Percentiles rank a stretch among this genome's conserved stretches.
These are phyloP conservation scores for Melampsora larici-populina DNA, from an alignment of 1,284 basidiomycete species.

Conservation along the genomic window DNA sequence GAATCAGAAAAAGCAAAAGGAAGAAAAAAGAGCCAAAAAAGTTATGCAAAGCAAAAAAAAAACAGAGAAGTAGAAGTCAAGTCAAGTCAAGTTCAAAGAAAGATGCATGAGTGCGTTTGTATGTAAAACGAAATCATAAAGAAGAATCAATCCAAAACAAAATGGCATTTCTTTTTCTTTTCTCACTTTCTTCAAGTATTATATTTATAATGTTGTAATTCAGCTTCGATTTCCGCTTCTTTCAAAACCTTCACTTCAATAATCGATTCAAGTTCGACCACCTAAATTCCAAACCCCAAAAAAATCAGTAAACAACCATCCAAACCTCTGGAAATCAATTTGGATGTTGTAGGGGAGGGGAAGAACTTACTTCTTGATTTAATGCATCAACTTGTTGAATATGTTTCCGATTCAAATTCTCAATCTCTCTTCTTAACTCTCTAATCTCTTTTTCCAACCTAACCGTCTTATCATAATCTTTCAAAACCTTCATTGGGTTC, in stretches of 20 bases:
- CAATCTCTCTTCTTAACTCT: background rate
- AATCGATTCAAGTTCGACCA: constrained; percentile 10
- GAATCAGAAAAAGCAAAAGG: too few species aligned
- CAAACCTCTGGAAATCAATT: background rate
- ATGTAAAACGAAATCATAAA: too few species aligned
- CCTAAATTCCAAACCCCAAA: too few species aligned
- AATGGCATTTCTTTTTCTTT: too few species aligned
- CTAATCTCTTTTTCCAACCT: constrained; percentile 12
- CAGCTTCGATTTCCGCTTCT: constrained; percentile 12
- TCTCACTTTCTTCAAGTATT: too few species aligned
- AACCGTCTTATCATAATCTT: background rate
- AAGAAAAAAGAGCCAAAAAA: too few species aligned
- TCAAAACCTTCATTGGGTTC: background rate
- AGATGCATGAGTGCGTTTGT: too few species aligned
- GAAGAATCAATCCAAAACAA: too few species aligned
- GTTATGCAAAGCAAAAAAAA: too few species aligned
- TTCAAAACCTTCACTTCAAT: constrained; percentile 12
- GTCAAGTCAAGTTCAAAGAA: too few species aligned
- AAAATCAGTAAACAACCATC: too few species aligned
- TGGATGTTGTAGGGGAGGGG: background rate
- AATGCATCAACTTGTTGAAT: background rate
- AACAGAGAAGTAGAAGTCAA: too few species aligned
- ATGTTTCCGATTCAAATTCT: constrained; percentile 8
- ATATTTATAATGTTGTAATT: background rate
- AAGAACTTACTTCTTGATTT: constrained; percentile 19